These are phyloP conservation scores for Filobasidium wieringae DNA, from an alignment of 768 basidiomycete genomes.

Conservation along the genomic window DNA sequence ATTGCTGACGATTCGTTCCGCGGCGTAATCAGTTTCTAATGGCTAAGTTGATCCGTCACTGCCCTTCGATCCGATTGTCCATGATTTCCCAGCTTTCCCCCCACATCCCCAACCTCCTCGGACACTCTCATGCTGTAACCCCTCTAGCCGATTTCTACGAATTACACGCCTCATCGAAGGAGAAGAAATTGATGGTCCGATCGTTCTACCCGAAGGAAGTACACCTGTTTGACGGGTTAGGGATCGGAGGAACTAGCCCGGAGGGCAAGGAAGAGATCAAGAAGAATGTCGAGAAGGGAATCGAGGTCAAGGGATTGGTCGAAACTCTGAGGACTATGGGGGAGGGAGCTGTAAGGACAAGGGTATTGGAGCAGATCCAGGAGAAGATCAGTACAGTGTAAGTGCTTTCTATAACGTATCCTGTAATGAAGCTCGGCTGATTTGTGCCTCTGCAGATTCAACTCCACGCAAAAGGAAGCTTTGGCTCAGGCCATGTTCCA, in stretches of 20 bases:
- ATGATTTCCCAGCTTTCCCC: conserved; percentile 72
- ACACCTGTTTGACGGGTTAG: conserved; percentile 51
- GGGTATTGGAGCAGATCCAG: conserved; percentile 58
- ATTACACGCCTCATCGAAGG: conserved; percentile 71
- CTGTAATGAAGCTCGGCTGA: background rate
- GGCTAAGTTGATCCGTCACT: conserved; percentile 41
- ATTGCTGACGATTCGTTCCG: background rate
- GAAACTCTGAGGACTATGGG: conserved; percentile 56
- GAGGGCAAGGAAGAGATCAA: conserved; percentile 45
- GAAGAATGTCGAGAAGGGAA: conserved; percentile 29
- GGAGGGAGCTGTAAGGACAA: conserved; percentile 50
- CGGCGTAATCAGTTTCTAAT: conserved; percentile 39
- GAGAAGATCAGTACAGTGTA: conserved; percentile 67
- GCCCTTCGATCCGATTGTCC: conserved; percentile 58
- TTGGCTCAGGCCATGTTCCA: conserved; percentile 80
- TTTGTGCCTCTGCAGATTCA: conserved; percentile 57
- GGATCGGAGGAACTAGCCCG: conserved; percentile 18
- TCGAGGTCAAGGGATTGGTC: conserved; percentile 43
- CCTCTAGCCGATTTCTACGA: conserved; percentile 83
- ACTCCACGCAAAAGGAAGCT: conserved; percentile 82
- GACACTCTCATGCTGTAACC: conserved; percentile 71
- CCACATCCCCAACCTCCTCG: conserved; percentile 60
- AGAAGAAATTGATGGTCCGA: conserved; percentile 63
- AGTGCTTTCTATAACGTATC: conserved; percentile 24
- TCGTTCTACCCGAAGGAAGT: conserved; percentile 89